These are phyloP conservation scores for Entonaema liquescens DNA, from an alignment of 495 filamentous ascomycete species.

Conservation along the genomic window DNA sequence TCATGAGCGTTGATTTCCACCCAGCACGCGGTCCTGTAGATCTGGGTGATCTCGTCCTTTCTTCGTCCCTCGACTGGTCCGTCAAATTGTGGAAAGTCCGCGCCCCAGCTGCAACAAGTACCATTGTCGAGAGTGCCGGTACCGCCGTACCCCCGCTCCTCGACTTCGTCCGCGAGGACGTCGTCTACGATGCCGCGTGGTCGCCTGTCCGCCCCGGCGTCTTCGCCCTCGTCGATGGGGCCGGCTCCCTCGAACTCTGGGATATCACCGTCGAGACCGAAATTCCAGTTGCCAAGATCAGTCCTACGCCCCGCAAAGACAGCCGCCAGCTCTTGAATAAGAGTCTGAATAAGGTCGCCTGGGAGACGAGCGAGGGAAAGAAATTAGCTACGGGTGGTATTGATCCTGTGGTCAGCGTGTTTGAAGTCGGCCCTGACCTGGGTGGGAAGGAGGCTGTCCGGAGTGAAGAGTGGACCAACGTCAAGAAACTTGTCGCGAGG, in stretches of 20 bases:
- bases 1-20: slow-evolving; percentile 96
- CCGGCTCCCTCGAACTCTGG: slow-evolving; percentile 93
- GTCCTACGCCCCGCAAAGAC: slow-evolving; percentile 69
- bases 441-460: slow-evolving; percentile 80
- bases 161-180: slow-evolving; percentile 90
- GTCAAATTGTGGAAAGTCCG: slow-evolving; percentile 96
- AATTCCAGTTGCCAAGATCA: slow-evolving; percentile 81
- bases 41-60: slow-evolving; percentile 92
- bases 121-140: slow-evolving; percentile 59
- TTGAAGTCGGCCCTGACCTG: slow-evolving; percentile 89
- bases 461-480: slow-evolving; percentile 87
- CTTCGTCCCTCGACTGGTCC: slow-evolving; percentile 89
- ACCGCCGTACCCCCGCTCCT: slow-evolving; percentile 74
- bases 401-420: slow-evolving; percentile 87
- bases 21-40: slow-evolving; percentile 90
- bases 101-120: slow-evolving; percentile 72
- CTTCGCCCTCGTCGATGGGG: slow-evolving; percentile 92
- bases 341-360: slow-evolving; percentile 90
- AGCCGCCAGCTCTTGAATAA: slow-evolving; percentile 69
- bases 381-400: slow-evolving; percentile 87
- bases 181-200: slow-evolving; percentile 96
- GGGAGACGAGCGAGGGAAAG: slow-evolving; percentile 90
- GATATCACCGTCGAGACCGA: slow-evolving; percentile 92
- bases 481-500: slow-evolving; percentile 84
- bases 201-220: slow-evolving; percentile 90